Evolutionary conservation across 1,139 yeast species (phyloP), one percentile per base, ranked within the genome.

Genomic region (Yamadazyma kanchanaburiensis): DNA sequence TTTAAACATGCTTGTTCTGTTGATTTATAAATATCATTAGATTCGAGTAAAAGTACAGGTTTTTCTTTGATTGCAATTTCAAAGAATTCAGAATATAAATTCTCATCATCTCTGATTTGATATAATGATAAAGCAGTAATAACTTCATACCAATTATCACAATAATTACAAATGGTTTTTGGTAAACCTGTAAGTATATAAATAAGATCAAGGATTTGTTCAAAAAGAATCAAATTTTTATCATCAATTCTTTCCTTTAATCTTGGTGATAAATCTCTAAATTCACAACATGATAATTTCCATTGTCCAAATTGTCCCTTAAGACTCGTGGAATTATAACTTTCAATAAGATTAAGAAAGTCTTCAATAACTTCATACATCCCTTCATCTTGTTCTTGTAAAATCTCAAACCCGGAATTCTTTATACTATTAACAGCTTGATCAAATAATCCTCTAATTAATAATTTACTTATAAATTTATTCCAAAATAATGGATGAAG

Each of bases 131-230:
- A 67, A 1, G 85, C 81, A 27, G 76, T 64, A 27, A 77, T 66
- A 12, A 80, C 67, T 47, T 85, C 95, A 51, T 78, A 83, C 95
- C 95, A 86, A 1, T 73, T 58, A 5, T 61, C 58, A 21, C 81
- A 66, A 33, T 55, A 61, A 11, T 57, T 58, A 2, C 74, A 49
- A 15, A 80, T 77, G 0, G 77, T 59, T 25, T 65, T 64, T 9
- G 73, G 68, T 30, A 73, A 66, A 1, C 89, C 89, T 2, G 78
- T 64, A 32, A 74, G 46, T 4, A 72, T 60, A 22, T 64, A 54
- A 2, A 72, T 43, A 21, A 75, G 43, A 30, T 70, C 74, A 33
- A 56, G 55, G 11, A 75, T 52, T 41, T 70, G 75, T 24, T 58
- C 49, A 4, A 64, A 53, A 15, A 73, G 57, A 4, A 43, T 43